Base-by-base conservation (phyloP, 257 asterid species). In the Knoxia roxburghii region DNA sequence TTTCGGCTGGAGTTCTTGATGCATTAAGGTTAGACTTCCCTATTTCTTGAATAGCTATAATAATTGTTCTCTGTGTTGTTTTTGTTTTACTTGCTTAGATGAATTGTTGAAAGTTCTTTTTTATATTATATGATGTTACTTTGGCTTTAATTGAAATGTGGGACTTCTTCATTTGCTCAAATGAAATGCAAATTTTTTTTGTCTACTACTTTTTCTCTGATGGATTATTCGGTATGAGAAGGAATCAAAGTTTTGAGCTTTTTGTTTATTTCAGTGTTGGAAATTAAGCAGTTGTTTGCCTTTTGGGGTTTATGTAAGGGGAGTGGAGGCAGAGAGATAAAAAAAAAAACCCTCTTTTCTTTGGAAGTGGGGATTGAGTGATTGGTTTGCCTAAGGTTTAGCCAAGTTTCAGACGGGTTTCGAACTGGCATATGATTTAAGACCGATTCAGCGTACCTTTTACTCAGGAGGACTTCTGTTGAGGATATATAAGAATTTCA, bases 21-120 rank as follows among this genome's bases (percentile, higher is more conserved):
- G 45, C 68, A 67, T 24, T 67, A 35, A 65, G 72, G 77, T 73
- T 39, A 32, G n/a, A 1, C 67, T 24, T 40, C n/a, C n/a, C n/a
- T n/a, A n/a, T 30, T 12, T 4, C 3, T 24, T 35, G 2, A 7
- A 14, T 13, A 10, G 0, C 40, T 35, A 2, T 7, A 11, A 39
- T n/a, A 3, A 4, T 46, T 9, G 41, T 46, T 17, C 51, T 46
- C 51, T 46, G 51, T 17, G 12, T 46, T 4, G 51, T 4, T 1
- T 15, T n/a, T n/a, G 56, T 17, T 48, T 48, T 50, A 50, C 29
- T 21, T n/a, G 29, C 56, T 50, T 20, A 7, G 29, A 50, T 20
- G 26, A 21, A 37, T 9, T 40, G 41, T 35, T 35, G 64, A 33
- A 18, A 33, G 64, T 7, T 33, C 29, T 18, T 3, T 3, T 59